These are phyloP conservation scores for Lanzia echinophila DNA, from an alignment of 2,329 filamentous ascomycete genomes.

Conservation along the genomic window DNA sequence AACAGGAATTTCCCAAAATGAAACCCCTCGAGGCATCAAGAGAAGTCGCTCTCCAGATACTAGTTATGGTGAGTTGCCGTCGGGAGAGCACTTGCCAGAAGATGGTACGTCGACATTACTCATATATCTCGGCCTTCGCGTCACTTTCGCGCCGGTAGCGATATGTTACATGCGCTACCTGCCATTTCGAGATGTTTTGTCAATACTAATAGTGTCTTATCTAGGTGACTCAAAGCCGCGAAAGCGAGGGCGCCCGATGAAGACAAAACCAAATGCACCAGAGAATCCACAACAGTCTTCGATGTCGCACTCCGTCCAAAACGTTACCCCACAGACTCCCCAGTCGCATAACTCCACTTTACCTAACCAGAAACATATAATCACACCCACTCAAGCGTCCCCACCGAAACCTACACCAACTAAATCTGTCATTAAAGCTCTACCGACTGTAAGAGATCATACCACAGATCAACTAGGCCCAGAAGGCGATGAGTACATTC, in stretches of 20 bases:
- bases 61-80: conserved; percentile 47
- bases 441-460: conserved; percentile 93
- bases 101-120: conserved; percentile 58
- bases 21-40: conserved; percentile 65
- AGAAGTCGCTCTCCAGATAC: conserved; percentile 64
- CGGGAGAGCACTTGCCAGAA: conserved; percentile 54
- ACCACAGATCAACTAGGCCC: conserved; percentile 90
- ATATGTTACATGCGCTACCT: conserved; percentile 24
- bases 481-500: conserved; percentile 89
- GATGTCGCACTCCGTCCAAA: conserved; percentile 38
- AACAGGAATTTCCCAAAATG: conserved; percentile 43
- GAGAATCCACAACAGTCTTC: conserved; percentile 46
- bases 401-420: conserved; percentile 76
- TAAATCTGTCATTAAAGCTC: conserved; percentile 81
- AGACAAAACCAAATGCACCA: conserved; percentile 38
- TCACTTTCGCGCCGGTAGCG: conserved; percentile 20
- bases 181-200: conserved; percentile 15
- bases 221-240: conserved; percentile 37
- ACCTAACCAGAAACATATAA: conserved; percentile 26
- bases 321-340: conserved; percentile 47
- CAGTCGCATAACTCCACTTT: conserved; percentile 36
- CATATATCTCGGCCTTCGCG: conserved; percentile 10
- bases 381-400: conserved; percentile 43
- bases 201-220: conserved; percentile 21
- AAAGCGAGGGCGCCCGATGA: conserved; percentile 33